Percentiles rank a stretch among this genome's conserved stretches.
These are phyloP conservation scores for Aspergillus diversus DNA, from an alignment of 495 filamentous ascomycete genomes.

Conservation along the genomic window DNA sequence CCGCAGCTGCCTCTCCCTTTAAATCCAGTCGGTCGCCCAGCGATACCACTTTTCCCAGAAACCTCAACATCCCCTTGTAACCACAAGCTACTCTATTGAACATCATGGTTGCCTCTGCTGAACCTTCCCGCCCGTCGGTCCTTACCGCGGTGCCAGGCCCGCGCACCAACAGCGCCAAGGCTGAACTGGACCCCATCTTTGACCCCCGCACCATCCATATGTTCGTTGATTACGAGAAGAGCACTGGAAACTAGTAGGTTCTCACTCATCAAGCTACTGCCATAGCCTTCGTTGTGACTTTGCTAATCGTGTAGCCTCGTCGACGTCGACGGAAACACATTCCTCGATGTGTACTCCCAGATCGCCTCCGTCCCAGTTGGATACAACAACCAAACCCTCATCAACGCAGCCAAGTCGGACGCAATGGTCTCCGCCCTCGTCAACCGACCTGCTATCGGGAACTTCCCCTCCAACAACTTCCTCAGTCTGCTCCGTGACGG, in stretches of 20 bases:
- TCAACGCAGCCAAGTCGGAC: conserved; percentile 67
- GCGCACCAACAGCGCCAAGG: conserved; percentile 68
- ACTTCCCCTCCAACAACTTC: conserved; percentile 93
- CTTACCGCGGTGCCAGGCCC: conserved; percentile 81
- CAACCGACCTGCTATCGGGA: conserved; percentile 92
- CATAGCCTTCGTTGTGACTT: too few species aligned
- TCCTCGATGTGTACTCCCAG: conserved; percentile 84
- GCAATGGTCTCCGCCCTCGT: conserved; percentile 84
- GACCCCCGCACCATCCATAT: conserved; percentile 94
- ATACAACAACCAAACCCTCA: conserved; percentile 89
- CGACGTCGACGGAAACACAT: conserved; percentile 72
- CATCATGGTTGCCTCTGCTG: background rate
- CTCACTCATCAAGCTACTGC: conserved; percentile 27
- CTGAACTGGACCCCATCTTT: conserved; percentile 80
- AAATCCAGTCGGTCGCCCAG: too few species aligned
- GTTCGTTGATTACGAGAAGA: conserved; percentile 77
- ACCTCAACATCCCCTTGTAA: too few species aligned
- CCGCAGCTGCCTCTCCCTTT: too few species aligned
- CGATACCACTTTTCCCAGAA: too few species aligned
- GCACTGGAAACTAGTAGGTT: conserved; percentile 62
- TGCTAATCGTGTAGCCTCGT: conserved; percentile 73
- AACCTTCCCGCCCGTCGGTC: background rate
- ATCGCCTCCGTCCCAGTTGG: conserved; percentile 97
- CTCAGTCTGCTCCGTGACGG: conserved; percentile 79
- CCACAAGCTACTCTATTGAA: too few species aligned